Evolutionary conservation across 1,284 basidiomycete species (phyloP).

Genomic region (Albatrellus sp.): DNA sequence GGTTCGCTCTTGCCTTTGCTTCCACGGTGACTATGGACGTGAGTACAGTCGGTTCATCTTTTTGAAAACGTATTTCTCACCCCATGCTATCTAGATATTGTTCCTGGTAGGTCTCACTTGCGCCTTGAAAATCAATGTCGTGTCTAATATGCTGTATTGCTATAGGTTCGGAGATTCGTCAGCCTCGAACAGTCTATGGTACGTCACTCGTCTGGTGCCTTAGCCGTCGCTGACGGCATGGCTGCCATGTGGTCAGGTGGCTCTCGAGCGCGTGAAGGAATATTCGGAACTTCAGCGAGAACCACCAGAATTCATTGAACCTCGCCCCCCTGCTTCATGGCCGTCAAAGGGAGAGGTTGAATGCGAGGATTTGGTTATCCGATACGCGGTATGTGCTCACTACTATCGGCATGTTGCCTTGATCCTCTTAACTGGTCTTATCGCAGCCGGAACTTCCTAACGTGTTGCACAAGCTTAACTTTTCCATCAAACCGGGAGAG

Average conservation of each 20-base stretch:
- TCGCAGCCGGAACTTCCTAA: slow-evolving; percentile 68
- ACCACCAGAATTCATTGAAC: slow-evolving; percentile 73
- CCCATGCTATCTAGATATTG: slow-evolving; percentile 24
- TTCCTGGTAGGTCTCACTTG: slow-evolving; percentile 25
- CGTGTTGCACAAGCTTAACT: slow-evolving; percentile 76
- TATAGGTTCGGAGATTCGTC: slow-evolving; percentile 55
- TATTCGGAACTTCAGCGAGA: slow-evolving; percentile 75
- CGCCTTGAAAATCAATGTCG: neutral
- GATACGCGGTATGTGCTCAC: slow-evolving; percentile 56
- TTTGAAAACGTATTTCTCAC: slow-evolving; percentile 8
- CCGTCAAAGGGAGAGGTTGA: slow-evolving; percentile 66
- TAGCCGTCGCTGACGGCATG: neutral
- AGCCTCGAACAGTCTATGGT: slow-evolving; percentile 89
- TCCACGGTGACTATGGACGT: slow-evolving; percentile 65
- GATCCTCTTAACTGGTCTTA: neutral
- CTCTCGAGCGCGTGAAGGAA: slow-evolving; percentile 84
- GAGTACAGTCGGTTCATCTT: slow-evolving; percentile 18
- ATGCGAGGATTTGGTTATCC: slow-evolving; percentile 74
- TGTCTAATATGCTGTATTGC: slow-evolving; percentile 7
- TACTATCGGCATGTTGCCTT: neutral
- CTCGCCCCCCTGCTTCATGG: slow-evolving; percentile 76
- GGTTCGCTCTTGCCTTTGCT: slow-evolving; percentile 78
- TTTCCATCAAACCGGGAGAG: slow-evolving; percentile 66
- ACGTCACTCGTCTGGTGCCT: slow-evolving; percentile 1
- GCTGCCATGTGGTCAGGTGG: slow-evolving; percentile 39